phyloP scores from a whole-genome alignment of 805 yeast species.

The Candida awuae region DNA sequence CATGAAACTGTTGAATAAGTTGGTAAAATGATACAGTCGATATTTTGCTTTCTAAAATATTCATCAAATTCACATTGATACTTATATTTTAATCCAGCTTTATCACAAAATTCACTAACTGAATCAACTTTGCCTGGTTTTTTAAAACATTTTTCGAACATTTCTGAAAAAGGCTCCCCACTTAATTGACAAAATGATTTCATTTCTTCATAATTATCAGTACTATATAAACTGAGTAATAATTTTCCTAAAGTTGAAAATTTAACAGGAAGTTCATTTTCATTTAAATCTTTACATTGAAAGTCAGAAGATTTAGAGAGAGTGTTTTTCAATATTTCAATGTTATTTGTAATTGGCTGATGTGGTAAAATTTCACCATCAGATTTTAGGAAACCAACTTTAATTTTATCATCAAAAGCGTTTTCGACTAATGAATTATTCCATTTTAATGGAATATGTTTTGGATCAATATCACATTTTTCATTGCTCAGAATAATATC shows the following conservation, averaged over 20 bases:
- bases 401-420: conserved; percentile 24
- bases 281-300: conserved; percentile 12
- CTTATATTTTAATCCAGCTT: conserved; percentile 29
- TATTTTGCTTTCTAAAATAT: conserved; percentile 34
- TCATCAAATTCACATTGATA: conserved; percentile 32
- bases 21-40: conserved; percentile 46
- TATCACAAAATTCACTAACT: conserved; percentile 33
- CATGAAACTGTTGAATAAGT: conserved; percentile 37
- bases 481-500: conserved; percentile 32
- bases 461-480: conserved; percentile 45
- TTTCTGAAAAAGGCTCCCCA: conserved; percentile 26
- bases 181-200: conserved; percentile 18
- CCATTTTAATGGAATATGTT: conserved; percentile 46
- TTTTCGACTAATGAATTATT: conserved; percentile 17
- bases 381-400: conserved; percentile 39
- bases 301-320: conserved; percentile 21
- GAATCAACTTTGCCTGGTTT: conserved; percentile 16
- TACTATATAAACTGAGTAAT: conserved; percentile 19
- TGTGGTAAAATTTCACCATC: conserved; percentile 43
- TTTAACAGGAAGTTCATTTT: conserved; percentile 12
- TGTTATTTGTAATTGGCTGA: conserved; percentile 46
- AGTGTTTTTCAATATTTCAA: conserved; percentile 24
- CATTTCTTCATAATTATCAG: conserved; percentile 24
- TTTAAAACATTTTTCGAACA: conserved; percentile 14
- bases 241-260: conserved; percentile 25